Percentiles rank a stretch among this genome's conserved stretches.
phyloP scores from a whole-genome alignment of 1,284 basidiomycete genomes.

The Trichosporon coremiiforme region DNA sequence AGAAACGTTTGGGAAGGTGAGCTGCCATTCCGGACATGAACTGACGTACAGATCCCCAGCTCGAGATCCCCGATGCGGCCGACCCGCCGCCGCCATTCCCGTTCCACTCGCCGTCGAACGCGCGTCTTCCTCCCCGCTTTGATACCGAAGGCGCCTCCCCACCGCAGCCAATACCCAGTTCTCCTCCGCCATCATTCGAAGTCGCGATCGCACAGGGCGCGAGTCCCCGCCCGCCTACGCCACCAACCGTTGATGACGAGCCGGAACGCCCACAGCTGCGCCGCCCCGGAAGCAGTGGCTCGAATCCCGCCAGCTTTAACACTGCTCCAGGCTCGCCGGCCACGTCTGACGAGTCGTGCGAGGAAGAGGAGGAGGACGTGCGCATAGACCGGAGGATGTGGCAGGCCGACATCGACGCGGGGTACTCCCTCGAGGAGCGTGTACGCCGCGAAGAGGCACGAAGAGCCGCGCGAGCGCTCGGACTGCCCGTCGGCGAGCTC shows the following conservation, averaged over 20 bases:
- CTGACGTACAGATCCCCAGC: constrained; percentile 3
- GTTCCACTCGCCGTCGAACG: constrained; percentile 41
- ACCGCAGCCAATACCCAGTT: constrained; percentile 28
- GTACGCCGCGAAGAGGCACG: constrained; percentile 40
- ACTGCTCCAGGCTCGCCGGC: not conserved
- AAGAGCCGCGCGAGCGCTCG: not conserved
- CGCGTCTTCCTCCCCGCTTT: constrained; percentile 42
- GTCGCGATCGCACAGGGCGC: constrained; percentile 16
- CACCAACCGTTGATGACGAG: not conserved
- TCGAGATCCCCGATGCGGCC: constrained; percentile 39
- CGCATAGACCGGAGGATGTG: constrained; percentile 46
- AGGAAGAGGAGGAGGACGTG: constrained; percentile 33
- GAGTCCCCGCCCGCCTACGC: not conserved
- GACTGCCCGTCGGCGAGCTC: not conserved
- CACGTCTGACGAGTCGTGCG: not conserved
- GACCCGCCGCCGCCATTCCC: constrained; percentile 53
- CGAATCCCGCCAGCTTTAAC: not conserved
- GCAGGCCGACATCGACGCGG: constrained; percentile 51
- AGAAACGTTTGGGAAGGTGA: constrained; percentile 53
- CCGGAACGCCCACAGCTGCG: not conserved
- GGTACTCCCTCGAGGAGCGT: constrained; percentile 48
- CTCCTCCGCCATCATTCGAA: constrained; percentile 48
- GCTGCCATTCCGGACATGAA: constrained; percentile 15
- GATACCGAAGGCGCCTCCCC: not conserved
- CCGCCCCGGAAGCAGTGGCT: not conserved